A percentile compares a stretch with the other conserved stretches of the same genome.
Evolutionary conservation across 139 green algal genomes (phyloP).

Genomic region (Haematococcus sp.): DNA sequence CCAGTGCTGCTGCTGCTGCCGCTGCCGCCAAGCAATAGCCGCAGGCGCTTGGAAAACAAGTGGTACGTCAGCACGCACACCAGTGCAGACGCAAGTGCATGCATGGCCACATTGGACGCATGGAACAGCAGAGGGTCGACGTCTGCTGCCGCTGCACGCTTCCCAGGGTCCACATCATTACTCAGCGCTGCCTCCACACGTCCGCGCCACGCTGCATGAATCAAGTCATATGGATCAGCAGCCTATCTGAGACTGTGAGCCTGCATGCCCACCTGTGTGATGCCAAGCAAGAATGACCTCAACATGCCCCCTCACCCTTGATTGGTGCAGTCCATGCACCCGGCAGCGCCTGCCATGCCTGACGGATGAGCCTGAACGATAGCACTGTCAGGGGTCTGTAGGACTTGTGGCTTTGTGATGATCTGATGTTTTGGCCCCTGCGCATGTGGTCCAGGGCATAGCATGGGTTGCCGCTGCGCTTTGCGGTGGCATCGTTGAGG

Average conservation of each 20-base stretch:
- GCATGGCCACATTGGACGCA: constrained; percentile 41
- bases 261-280: no score
- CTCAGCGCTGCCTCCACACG: not conserved
- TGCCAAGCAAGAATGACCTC: no score
- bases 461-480: not conserved
- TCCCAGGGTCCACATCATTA: not conserved
- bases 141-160: not conserved
- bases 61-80: constrained; percentile 17
- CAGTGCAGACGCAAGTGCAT: constrained; percentile 53
- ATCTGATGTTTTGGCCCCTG: constrained; percentile 72
- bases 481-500: not conserved
- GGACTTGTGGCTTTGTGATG: constrained; percentile 72
- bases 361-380: constrained; percentile 41
- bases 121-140: constrained; percentile 65
- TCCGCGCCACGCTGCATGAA: not conserved
- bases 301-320: constrained; percentile 12
- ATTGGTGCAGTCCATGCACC: not conserved
- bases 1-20: no score
- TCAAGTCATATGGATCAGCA: not conserved
- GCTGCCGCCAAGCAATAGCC: no score
- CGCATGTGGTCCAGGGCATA: not conserved
- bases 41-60: no score
- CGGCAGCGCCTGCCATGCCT: constrained; percentile 32
- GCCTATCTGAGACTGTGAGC: not conserved
- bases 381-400: constrained; percentile 73